phyloP scores from a whole-genome alignment of 2,329 filamentous ascomycete genomes.

The Nemania serpens region DNA sequence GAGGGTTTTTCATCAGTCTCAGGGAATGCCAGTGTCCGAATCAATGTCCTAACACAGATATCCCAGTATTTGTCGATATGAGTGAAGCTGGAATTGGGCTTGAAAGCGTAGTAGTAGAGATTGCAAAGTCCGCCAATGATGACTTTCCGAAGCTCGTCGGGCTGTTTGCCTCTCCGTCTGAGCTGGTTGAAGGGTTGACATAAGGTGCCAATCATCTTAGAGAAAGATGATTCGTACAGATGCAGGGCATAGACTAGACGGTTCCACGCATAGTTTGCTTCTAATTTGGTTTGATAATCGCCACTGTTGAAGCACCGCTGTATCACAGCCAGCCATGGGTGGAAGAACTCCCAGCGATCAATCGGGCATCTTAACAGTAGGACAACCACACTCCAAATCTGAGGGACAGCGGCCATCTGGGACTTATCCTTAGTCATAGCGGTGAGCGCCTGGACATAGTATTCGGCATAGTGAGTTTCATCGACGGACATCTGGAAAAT shows the following conservation, averaged over 20 bases:
- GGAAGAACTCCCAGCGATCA: constrained; percentile 74
- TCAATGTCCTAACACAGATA: constrained; percentile 67
- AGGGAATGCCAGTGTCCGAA: constrained; percentile 58
- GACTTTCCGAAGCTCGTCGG: constrained; percentile 60
- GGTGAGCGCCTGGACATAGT: constrained; percentile 69
- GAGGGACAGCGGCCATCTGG: constrained; percentile 71
- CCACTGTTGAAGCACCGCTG: constrained; percentile 83
- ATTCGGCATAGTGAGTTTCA: constrained; percentile 68
- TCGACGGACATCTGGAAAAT: constrained; percentile 64
- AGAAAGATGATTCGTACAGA: constrained; percentile 62
- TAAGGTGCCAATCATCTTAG: constrained; percentile 60
- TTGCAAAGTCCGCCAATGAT: constrained; percentile 75
- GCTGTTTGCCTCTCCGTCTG: constrained; percentile 65
- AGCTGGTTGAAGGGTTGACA: constrained; percentile 74
- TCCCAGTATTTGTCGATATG: constrained; percentile 82
- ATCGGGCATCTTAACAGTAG: constrained; percentile 72
- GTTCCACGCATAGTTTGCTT: constrained; percentile 86
- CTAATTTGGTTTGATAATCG: constrained; percentile 70
- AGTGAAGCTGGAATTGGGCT: constrained; percentile 67
- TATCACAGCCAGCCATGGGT: constrained; percentile 76
- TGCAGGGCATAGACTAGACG: constrained; percentile 77
- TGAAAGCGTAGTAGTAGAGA: constrained; percentile 81
- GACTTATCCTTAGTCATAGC: constrained; percentile 69
- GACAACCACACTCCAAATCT: constrained; percentile 85
- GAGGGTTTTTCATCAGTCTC: constrained; percentile 35